Conservation (phyloP, 1,284 basidiomycete genomes). For the Ganoderma lingzhi region DNA sequence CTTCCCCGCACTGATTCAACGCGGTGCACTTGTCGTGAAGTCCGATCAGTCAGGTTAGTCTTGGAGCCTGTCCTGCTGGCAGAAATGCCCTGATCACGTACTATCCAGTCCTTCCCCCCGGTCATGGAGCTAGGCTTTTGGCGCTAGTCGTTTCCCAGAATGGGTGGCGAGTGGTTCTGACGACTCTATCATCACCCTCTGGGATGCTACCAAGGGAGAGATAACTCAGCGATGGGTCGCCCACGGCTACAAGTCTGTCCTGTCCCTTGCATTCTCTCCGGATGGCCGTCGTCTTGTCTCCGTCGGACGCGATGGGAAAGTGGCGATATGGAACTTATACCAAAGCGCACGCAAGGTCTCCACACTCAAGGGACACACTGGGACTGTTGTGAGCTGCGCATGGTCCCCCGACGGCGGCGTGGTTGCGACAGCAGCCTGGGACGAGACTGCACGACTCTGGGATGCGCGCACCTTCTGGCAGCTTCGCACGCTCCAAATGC, state of each 20-base stretch:
- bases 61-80: neutral
- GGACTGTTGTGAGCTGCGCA: neutral
- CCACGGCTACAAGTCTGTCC: neutral
- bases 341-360: neutral
- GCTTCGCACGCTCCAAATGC: neutral
- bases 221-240: neutral
- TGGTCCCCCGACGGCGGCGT: neutral
- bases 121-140: neutral
- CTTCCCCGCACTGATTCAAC: neutral
- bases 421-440: neutral
- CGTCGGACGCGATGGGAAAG: neutral
- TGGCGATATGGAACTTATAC: neutral
- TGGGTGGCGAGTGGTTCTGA: neutral
- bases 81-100: neutral
- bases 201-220: neutral
- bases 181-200: neutral
- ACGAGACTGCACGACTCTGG: neutral
- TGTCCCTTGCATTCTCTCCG: neutral
- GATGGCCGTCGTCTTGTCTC: neutral
- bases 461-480: neutral
- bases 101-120: neutral
- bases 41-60: neutral
- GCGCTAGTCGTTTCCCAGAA: neutral
- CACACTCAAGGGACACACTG: neutral
- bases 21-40: neutral